Evolutionary conservation across 208 protist genomes (phyloP).

Genomic region (Plasmodiophora brassicae): DNA sequence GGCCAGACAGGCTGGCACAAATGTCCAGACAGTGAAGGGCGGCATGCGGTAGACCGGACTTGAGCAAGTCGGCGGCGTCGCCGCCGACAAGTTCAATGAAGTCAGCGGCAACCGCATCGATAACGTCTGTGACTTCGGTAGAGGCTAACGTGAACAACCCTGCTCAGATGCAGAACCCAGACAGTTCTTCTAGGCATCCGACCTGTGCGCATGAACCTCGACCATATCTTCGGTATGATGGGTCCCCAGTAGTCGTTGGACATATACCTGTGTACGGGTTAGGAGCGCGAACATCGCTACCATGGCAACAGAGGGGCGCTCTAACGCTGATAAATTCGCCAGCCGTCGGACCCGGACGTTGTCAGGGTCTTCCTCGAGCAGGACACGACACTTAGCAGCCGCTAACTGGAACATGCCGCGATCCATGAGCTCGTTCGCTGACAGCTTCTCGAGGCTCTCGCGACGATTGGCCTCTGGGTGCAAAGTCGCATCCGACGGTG

Average conservation of each 20-base stretch:
- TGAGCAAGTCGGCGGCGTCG: background rate
- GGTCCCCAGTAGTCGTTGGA: slow-evolving; percentile 11
- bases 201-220: background rate
- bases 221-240: background rate
- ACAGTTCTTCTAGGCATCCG: too few species aligned
- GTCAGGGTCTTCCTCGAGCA: background rate
- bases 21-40: background rate
- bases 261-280: background rate
- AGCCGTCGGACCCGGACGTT: background rate
- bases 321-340: background rate
- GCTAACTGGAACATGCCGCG: background rate
- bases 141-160: background rate
- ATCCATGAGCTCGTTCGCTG: background rate
- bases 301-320: background rate
- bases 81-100: background rate
- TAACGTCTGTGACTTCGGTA: background rate
- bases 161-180: background rate
- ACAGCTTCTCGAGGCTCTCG: too few species aligned
- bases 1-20: background rate
- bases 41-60: background rate
- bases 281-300: background rate
- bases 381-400: background rate
- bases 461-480: too few species aligned
- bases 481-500: too few species aligned
- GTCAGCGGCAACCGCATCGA: background rate